A percentile compares a stretch with the other conserved stretches of the same genome.
phyloP scores from a whole-genome alignment of 2,329 filamentous ascomycete species.

The Fusarium solani-melongenae region DNA sequence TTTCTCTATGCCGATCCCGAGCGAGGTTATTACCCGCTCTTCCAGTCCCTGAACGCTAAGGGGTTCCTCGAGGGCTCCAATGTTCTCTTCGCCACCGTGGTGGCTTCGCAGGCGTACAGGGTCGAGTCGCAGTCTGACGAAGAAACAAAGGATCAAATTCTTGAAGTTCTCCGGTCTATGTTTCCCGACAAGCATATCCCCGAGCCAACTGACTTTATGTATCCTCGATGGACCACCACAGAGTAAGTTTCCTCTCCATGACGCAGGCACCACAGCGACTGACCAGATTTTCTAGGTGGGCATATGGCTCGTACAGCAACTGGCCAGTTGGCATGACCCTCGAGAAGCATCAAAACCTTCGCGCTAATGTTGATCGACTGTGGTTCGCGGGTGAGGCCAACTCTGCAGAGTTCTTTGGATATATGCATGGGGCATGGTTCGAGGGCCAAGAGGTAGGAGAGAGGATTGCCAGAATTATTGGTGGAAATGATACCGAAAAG shows the following conservation, averaged over 20 bases:
- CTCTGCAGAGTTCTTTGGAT: conserved; percentile 72
- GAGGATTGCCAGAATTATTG: conserved; percentile 49
- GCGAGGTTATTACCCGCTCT: conserved; percentile 65
- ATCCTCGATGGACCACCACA: conserved; percentile 54
- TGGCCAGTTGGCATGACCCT: conserved; percentile 73
- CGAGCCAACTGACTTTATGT: conserved; percentile 69
- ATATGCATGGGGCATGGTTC: conserved; percentile 71
- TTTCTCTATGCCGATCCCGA: conserved; percentile 58
- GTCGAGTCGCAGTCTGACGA: conserved; percentile 70
- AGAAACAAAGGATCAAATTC: conserved; percentile 65
- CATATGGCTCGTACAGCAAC: conserved; percentile 73
- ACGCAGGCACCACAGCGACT: not conserved
- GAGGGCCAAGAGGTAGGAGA: conserved; percentile 64
- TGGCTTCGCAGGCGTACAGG: conserved; percentile 51
- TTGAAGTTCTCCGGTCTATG: conserved; percentile 70
- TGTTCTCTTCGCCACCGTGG: conserved; percentile 71
- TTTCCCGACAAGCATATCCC: conserved; percentile 68
- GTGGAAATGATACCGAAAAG: conserved; percentile 15
- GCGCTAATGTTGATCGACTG: conserved; percentile 69
- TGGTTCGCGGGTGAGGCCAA: conserved; percentile 76
- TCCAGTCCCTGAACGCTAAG: conserved; percentile 68
- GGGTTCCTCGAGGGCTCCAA: conserved; percentile 70
- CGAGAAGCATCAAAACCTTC: conserved; percentile 74
- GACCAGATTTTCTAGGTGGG: conserved; percentile 47
- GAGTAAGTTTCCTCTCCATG: conserved; percentile 27